Conservation (phyloP, 176 grass and related monocot genomes). For the barley (Hordeum vulgare) region MorexV3_pseudomolecules_assembly NC_058520.1:602031894-602032393, state of each 20-base stretch:
- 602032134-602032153: not conserved
- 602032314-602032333: too few species aligned
- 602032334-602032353: too few species aligned
- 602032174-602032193: not conserved
- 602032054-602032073: too few species aligned
- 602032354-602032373: too few species aligned
- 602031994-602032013: too few species aligned
- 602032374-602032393: too few species aligned
- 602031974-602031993: too few species aligned
- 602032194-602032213: not conserved
- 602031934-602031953: not conserved
- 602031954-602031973: not conserved
- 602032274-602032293: not conserved
- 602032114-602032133: not conserved
- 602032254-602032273: not conserved
- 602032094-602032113: not conserved
- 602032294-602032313: too few species aligned
- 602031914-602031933: not conserved
- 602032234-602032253: not conserved
- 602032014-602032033: too few species aligned
- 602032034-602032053: too few species aligned
- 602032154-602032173: not conserved
- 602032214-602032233: not conserved
- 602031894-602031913: not conserved
- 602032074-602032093: not conserved